phyloP scores from a whole-genome alignment of 176 grass and related monocot genomes.

The Oryza nivara region DNA sequence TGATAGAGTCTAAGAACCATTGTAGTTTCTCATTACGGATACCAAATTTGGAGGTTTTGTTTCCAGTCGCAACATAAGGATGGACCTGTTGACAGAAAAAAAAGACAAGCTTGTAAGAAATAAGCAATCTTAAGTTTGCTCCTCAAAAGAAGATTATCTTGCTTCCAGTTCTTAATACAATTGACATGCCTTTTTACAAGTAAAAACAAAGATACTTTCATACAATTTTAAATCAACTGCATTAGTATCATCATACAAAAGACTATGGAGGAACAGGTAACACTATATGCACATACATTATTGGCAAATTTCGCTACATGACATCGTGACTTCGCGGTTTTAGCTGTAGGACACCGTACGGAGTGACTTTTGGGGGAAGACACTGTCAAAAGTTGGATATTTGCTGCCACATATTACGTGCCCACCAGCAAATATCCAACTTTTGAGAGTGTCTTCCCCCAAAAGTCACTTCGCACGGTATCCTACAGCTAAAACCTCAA shows the following conservation, averaged over 20 bases:
- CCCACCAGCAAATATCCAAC: too few species aligned
- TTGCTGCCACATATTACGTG: too few species aligned
- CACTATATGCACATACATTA: not conserved
- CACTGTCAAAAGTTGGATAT: too few species aligned
- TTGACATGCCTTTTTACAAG: conserved; percentile 15
- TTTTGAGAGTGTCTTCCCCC: too few species aligned
- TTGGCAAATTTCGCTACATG: too few species aligned
- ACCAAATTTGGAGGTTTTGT: conserved; percentile 97
- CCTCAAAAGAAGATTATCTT: conserved; percentile 10
- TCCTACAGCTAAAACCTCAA: too few species aligned
- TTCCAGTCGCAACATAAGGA: conserved; percentile 99
- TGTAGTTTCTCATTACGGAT: conserved; percentile 97
- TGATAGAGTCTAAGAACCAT: conserved; percentile 95
- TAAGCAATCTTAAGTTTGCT: not conserved
- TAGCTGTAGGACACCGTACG: too few species aligned
- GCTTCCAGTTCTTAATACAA: not conserved
- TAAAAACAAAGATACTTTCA: not conserved
- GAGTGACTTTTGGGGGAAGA: too few species aligned
- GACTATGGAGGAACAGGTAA: not conserved
- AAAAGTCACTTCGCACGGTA: too few species aligned
- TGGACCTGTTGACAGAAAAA: conserved; percentile 65
- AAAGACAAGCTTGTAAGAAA: conserved; percentile 1
- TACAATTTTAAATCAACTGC: not conserved
- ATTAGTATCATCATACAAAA: not conserved
- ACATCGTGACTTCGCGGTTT: too few species aligned